Evolutionary conservation across 306 rosid species (phyloP).

Genomic region (Ammopiptanthus mongolicus): DNA sequence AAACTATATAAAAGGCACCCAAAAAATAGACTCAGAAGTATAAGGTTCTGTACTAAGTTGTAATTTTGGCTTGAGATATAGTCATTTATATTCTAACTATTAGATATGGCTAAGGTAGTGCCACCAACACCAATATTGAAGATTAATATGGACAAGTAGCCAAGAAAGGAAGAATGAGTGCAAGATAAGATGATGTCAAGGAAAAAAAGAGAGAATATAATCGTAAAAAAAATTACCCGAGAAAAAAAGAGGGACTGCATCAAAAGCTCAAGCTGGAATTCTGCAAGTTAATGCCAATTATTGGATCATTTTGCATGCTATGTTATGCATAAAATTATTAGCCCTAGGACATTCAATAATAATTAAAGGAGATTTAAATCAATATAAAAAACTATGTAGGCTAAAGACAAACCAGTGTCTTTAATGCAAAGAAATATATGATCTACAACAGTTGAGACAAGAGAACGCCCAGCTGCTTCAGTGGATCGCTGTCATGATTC

Average conservation of each 20-base stretch:
- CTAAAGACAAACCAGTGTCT: constrained; percentile 68
- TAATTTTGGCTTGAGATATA: not conserved
- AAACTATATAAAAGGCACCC: not conserved
- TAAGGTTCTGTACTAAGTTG: not conserved
- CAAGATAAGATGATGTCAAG: not conserved
- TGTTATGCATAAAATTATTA: not conserved
- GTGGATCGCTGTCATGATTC: constrained; percentile 61
- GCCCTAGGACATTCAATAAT: constrained; percentile 1
- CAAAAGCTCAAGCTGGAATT: constrained; percentile 84
- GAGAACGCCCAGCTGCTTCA: constrained; percentile 84
- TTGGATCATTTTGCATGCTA: constrained; percentile 19
- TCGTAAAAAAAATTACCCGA: constrained; percentile 53
- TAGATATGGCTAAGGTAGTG: constrained; percentile 15
- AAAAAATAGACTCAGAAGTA: not conserved
- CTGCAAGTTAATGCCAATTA: constrained; percentile 51
- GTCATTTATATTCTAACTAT: not conserved
- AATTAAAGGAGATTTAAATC: constrained; percentile 5
- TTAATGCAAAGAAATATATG: constrained; percentile 88
- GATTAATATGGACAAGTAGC: constrained; percentile 10
- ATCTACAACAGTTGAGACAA: constrained; percentile 78
- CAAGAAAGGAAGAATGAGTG: not conserved
- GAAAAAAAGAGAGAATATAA: not conserved
- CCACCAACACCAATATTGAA: not conserved
- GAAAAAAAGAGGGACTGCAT: constrained; percentile 91
- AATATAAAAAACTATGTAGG: not conserved